Evolutionary conservation across 225 moss, liverwort and hornwort species (phyloP), one percentile per base, ranked within the genome.

Genomic region (Marchantia polymorpha): DNA sequence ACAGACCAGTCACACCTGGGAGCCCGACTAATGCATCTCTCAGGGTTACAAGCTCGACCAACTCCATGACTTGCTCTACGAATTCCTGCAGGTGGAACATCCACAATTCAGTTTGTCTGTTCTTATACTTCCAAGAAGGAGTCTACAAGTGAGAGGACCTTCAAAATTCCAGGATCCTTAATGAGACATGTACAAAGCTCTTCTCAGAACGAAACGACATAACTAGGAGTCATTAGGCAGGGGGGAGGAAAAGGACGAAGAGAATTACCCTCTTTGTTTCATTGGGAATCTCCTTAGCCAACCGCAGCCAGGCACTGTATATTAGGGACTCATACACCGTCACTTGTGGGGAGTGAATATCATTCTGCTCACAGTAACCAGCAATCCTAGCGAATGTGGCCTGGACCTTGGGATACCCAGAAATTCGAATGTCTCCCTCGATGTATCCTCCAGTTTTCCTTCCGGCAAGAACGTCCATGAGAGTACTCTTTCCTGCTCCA

Each of bases 21-120:
- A 92, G 71, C 12, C 92, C 92, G 71, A 92, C 92, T 27, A 90
- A 25, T 12, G 89, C 71, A 74, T 84, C 77, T 77, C 80, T 85
- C 85, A 92, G 78, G 20, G 71, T 76, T 25, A 74, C 76, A 48
- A 92, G 83, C 64, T 92, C 92, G 78, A 90, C 92, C 60, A 92
- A 82, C 58, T 89, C 88, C 92, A 92, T 90, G 80, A 92, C 92
- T 69, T 92, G 83, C 22, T 89, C 82, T 56, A 92, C 92, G 61
- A 92, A 92, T 89, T 89, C 86, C 92, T 92, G 71, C 82, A 75
- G 30, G 54, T 13, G 25, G 31, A 64, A 51, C 16, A 51, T 27
- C 27, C 17, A 53, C 14, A 12, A 22, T 23, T 51, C 5, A 47
- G 39, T 51, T 49, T 23, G n/a, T 10, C 71, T 71, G 10, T 71